Base-by-base conservation (phyloP, 2,329 filamentous ascomycete species). In the Shiraia sp. region DNA sequence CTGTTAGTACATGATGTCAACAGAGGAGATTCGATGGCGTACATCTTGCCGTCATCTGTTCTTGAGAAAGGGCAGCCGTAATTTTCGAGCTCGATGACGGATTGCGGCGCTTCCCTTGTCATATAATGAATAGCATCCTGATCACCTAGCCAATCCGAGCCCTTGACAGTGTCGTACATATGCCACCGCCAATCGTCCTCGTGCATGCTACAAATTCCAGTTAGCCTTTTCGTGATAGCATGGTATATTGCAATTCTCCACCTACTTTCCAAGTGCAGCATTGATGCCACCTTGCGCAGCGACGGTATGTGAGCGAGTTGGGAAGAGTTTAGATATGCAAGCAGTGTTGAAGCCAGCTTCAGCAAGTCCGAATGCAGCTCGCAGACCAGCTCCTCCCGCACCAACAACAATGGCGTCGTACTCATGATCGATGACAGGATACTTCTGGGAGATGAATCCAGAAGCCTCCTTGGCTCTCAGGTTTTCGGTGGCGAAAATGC, bases 131-230 rank as follows among this genome's bases (percentile, higher is more conserved):
- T 96, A 55, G 91, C 91, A 70, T 96, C 91, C 75, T 96, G 91
- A 73, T 96, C 91, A 72, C 91, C 91, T 36, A 96, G 83, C 91
- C 91, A 96, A 79, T 96, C 91, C 55, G 89, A 95, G 55, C 91
- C 91, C 80, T 96, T 96, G 70, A 96, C 91, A 30, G 91, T 96
- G 73, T 96, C 91, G 79, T 96, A 96, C 91, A 96, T 96, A 77
- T 96, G 91, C 91, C 91, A 96, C 79, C 90, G 85, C 91, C 91
- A 96, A 77, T 96, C 90, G 66, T 96, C 91, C 78, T 92, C 83
- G 80, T 96, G 90, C 91, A 96, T 96, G 78, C 69, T 73, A 43
- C 12, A 51, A 13, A 24, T 25, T 17, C 31, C n/a, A 22, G 49
- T 63, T 63, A 72, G 49, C 40, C 16, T 39, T 6, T 32, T 17